Conservation (phyloP, 208 protist genomes). For the Trypanosomatidae sp. region DNA sequence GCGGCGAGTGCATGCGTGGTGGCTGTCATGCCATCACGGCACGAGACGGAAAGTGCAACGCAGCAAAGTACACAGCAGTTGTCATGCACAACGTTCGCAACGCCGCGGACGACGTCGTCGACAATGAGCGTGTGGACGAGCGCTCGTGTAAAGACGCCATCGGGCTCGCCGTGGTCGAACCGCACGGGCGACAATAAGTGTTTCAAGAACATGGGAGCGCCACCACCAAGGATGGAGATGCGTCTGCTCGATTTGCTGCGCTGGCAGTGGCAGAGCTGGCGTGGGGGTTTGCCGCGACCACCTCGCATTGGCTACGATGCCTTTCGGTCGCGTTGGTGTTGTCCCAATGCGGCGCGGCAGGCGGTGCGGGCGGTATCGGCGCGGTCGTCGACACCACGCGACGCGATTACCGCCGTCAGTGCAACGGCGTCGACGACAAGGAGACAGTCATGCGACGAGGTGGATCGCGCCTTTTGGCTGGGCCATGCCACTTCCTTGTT, state of each 20-base stretch:
- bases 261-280: neutral
- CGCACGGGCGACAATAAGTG: constrained; percentile 16
- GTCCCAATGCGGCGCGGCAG: neutral
- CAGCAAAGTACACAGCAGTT: too few species aligned
- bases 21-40: too few species aligned
- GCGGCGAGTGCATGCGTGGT: too few species aligned
- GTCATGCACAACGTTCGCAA: too few species aligned
- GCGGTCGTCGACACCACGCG: too few species aligned
- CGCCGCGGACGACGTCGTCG: too few species aligned
- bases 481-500: constrained; percentile 69
- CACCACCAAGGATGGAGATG: neutral
- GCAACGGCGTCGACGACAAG: neutral
- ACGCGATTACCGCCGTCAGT: too few species aligned
- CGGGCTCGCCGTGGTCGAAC: constrained; percentile 31
- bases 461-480: constrained; percentile 53
- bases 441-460: neutral
- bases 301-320: neutral
- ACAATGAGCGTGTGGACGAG: constrained; percentile 5
- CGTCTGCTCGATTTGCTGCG: neutral
- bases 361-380: too few species aligned
- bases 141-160: constrained; percentile 6
- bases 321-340: neutral
- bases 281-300: neutral
- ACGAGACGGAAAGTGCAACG: too few species aligned
- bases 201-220: constrained; percentile 39